Base-by-base conservation (phyloP, 1,284 basidiomycete species). In the Butyriboletus appendiculatus region DNA sequence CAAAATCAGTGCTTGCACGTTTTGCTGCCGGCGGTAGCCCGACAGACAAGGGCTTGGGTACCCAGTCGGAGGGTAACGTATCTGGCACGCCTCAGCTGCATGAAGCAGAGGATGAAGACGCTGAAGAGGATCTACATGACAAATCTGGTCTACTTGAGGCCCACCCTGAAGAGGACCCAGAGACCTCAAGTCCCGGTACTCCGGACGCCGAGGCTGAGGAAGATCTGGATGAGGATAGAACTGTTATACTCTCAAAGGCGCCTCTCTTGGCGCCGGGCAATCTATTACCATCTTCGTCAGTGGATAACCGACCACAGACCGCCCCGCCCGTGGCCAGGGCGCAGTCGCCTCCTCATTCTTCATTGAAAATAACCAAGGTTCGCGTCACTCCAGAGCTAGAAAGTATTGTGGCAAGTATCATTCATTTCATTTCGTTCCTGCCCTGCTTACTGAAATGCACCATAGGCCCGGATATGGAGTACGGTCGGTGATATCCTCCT, bases 401-500 rank as follows among this genome's bases (percentile, higher is more conserved):
- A 59, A 75, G 73, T 30, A 84, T 88, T 48, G 76, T 79, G 47
- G 87, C 82, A 67, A 55, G 82, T 75, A 14, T 44, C 6, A 2
- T 50, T 34, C 9, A 15, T 2, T 28, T 37, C 3, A 9, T 34
- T 47, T 43, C n/a, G 18, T 50, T 41, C 37, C 12, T 20, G 5
- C 8, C n/a, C 9, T 37, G 1, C 45, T 46, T 33, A 7, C 30
- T 45, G 24, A 49, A 53, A 30, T 8, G 26, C 20, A 41, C 48
- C 44, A 12, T 57, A 90, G 88, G 65, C 76, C 34, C 88, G 82
- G 63, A 84, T 90, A 60, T 90, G 87, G 88, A 59, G 72, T 14
- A 81, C 84, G 7, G 73, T 85, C 10, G 81, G 84, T 32, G 86
- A 89, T 44, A 71, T 83, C 40, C 76, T 90, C 33, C 79, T 82